Percentiles rank a stretch among this genome's conserved stretches.
Evolutionary conservation across 495 filamentous ascomycete species (phyloP).

Genomic region (Tuber indicum): DNA sequence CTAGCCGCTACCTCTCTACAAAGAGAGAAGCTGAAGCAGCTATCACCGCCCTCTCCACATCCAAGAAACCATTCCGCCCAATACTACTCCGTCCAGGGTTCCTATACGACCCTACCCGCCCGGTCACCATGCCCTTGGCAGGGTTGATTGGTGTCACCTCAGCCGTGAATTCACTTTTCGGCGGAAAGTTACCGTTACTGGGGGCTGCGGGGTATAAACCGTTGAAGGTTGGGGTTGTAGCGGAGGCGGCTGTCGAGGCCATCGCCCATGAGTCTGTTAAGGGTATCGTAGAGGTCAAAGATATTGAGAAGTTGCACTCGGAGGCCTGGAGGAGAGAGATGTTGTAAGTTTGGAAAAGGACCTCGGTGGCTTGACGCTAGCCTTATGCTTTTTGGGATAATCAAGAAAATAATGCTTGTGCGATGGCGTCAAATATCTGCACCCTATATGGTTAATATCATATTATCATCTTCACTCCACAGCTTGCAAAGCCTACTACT

Average conservation of each 20-base stretch:
- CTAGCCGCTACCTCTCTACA: slow-evolving; percentile 76
- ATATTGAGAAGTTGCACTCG: slow-evolving; percentile 65
- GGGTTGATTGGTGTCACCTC: slow-evolving; percentile 61
- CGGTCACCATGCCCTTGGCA: slow-evolving; percentile 79
- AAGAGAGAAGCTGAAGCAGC: slow-evolving; percentile 84
- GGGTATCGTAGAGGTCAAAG: slow-evolving; percentile 60
- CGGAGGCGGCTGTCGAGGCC: slow-evolving; percentile 74
- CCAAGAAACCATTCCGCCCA: slow-evolving; percentile 61
- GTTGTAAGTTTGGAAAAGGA: slow-evolving; percentile 50
- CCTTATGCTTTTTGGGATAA: background rate
- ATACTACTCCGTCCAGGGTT: slow-evolving; percentile 82
- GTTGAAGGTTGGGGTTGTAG: slow-evolving; percentile 75
- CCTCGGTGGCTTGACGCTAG: background rate
- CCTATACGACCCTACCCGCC: slow-evolving; percentile 75
- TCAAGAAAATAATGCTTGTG: background rate
- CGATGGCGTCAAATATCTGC: background rate
- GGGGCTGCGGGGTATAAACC: slow-evolving; percentile 80
- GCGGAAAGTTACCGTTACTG: slow-evolving; percentile 66
- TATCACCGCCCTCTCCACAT: slow-evolving; percentile 55
- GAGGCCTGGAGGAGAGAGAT: slow-evolving; percentile 75
- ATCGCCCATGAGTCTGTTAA: slow-evolving; percentile 61
- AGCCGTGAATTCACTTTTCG: slow-evolving; percentile 64
- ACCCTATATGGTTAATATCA: background rate
- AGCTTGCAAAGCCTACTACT: background rate
- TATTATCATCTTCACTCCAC: background rate